phyloP scores from a whole-genome alignment of 768 basidiomycete species.

The Mycena sanguinolenta region DNA sequence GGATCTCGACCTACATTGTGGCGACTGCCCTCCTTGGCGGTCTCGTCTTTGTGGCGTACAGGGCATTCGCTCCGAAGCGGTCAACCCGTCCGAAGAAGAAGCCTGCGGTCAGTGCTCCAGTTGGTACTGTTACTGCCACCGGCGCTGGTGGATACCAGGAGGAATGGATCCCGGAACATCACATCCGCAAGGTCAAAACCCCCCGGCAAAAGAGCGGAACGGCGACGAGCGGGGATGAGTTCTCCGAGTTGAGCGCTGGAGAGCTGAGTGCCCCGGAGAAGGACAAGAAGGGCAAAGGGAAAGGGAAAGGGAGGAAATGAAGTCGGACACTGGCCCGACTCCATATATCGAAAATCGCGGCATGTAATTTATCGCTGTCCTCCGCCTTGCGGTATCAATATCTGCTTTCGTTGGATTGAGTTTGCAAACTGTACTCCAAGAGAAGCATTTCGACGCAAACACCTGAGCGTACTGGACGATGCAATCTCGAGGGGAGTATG shows the following conservation, averaged over 20 bases:
- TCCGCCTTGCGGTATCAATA: constrained; percentile 26
- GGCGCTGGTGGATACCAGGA: constrained; percentile 83
- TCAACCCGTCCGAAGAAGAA: constrained; percentile 57
- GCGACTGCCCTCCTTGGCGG: constrained; percentile 74
- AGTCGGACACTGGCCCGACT: background rate
- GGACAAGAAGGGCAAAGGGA: constrained; percentile 66
- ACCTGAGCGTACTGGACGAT: too few relatives aligned
- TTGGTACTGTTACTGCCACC: constrained; percentile 71
- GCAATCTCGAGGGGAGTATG: too few relatives aligned
- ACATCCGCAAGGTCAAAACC: constrained; percentile 76
- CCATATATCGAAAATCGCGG: constrained; percentile 12
- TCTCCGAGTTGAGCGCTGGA: constrained; percentile 68
- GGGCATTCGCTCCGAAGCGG: constrained; percentile 78
- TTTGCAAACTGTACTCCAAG: background rate
- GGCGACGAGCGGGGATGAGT: constrained; percentile 65
- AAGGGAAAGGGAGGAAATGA: constrained; percentile 67
- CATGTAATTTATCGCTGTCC: constrained; percentile 39
- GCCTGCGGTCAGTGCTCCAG: constrained; percentile 64
- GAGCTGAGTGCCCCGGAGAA: constrained; percentile 75
- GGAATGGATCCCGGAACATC: constrained; percentile 95
- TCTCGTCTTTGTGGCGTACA: constrained; percentile 73
- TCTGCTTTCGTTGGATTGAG: background rate
- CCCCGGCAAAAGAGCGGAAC: constrained; percentile 62
- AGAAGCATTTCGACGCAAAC: too few relatives aligned
- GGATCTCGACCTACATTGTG: constrained; percentile 79